Evolutionary conservation across 116 monocot genomes (phyloP).

Genomic region (Thalassia testudinum): DNA sequence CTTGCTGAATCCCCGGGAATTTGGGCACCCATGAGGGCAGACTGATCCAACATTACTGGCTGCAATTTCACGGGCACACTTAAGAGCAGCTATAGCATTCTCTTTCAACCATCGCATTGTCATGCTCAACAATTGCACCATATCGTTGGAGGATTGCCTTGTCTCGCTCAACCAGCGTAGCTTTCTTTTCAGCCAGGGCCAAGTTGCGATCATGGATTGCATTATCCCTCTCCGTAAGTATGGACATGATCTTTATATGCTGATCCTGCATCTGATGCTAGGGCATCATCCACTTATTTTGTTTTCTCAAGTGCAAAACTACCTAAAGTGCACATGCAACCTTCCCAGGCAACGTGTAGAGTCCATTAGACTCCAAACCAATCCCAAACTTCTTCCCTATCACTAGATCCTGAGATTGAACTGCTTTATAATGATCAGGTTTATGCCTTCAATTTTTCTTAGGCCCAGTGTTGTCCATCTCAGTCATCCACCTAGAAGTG

Average conservation of each 20-base stretch:
- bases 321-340: no score
- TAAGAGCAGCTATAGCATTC: constrained; percentile 52
- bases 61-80: constrained; percentile 22
- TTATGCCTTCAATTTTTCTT: no score
- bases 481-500: no score
- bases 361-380: no score
- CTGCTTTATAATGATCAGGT: no score
- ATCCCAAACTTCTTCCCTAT: no score
- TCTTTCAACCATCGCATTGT: constrained; percentile 56
- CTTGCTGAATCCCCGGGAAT: constrained; percentile 10
- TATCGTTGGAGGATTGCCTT: constrained; percentile 53
- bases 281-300: constrained; percentile 87
- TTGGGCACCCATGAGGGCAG: constrained; percentile 13
- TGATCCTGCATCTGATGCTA: constrained; percentile 66
- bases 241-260: constrained; percentile 36
- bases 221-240: constrained; percentile 42
- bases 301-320: no score
- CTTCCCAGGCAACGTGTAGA: no score
- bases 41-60: constrained; percentile 11
- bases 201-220: constrained; percentile 45
- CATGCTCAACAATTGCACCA: constrained; percentile 43
- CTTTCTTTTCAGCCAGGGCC: constrained; percentile 58
- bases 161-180: constrained; percentile 64
- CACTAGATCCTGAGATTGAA: no score
- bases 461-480: no score